Evolutionary conservation across 495 filamentous ascomycete species (phyloP).

Genomic region (Penicillium manginii): DNA sequence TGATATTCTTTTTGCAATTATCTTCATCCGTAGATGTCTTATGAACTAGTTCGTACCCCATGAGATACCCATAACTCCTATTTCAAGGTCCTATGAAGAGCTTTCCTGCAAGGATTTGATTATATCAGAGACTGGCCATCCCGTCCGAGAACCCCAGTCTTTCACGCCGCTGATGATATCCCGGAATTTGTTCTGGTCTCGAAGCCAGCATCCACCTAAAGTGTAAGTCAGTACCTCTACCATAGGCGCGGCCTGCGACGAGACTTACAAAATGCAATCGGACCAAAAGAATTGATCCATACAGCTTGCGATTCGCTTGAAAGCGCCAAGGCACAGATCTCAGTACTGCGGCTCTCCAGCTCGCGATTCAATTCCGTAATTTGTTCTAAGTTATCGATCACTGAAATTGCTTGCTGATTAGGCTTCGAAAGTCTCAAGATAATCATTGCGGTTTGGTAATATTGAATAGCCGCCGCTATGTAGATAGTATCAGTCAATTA

Average conservation of each 20-base stretch:
- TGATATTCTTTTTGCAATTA: not conserved
- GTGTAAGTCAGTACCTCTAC: conserved; percentile 6
- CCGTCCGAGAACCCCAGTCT: conserved; percentile 12
- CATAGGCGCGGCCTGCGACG: not conserved
- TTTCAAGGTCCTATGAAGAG: no score
- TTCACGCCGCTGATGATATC: conserved; percentile 5
- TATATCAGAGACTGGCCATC: conserved; percentile 10
- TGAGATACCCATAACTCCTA: not conserved
- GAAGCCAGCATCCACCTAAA: conserved; percentile 22
- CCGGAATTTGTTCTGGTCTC: conserved; percentile 10
- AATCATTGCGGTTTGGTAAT: conserved; percentile 31
- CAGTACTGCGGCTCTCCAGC: conserved; percentile 29
- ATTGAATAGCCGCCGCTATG: conserved; percentile 32
- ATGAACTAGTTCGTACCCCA: not conserved
- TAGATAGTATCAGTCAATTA: not conserved
- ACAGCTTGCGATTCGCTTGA: conserved; percentile 38
- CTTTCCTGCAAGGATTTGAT: conserved; percentile 6
- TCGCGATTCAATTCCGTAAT: conserved; percentile 13
- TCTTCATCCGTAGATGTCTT: not conserved
- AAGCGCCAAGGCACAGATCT: conserved; percentile 38
- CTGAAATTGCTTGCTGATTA: not conserved
- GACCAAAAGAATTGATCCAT: conserved; percentile 43
- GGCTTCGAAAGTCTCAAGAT: conserved; percentile 26
- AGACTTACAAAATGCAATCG: conserved; percentile 41
- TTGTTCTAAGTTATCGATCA: conserved; percentile 14